Percentiles rank a stretch among this genome's conserved stretches.
Conservation (phyloP, 345 rosid species). For the Clausena lansium region DNA sequence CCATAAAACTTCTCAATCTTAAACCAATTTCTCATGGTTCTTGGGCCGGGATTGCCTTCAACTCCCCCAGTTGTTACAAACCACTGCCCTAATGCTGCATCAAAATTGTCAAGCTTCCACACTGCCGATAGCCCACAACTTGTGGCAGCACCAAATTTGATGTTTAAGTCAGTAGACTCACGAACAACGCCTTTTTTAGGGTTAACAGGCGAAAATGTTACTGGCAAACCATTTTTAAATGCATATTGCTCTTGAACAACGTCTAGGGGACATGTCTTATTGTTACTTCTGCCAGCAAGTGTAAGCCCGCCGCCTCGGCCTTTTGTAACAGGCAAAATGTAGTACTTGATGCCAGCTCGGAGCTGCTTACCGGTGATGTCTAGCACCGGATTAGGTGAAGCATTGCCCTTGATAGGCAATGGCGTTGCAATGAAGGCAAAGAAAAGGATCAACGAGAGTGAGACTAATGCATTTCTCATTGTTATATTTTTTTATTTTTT, state of each 20-base stretch:
- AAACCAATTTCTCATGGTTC: no score
- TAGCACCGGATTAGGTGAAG: background rate
- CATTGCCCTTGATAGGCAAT: constrained; percentile 2
- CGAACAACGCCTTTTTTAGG: constrained; percentile 30
- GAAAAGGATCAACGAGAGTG: constrained; percentile 18
- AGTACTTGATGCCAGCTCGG: no score
- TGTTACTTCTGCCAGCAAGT: constrained; percentile 21
- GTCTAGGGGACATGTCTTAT: constrained; percentile 30
- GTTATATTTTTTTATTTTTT: background rate
- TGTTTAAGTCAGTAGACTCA: no score
- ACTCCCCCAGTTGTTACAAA: no score
- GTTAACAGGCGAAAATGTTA: constrained; percentile 32
- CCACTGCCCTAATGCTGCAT: no score
- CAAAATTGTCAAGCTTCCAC: no score
- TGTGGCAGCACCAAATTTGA: no score
- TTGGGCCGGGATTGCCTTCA: no score
- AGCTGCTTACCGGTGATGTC: no score
- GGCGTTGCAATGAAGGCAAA: constrained; percentile 12
- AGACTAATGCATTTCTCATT: background rate
- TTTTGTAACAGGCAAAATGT: no score
- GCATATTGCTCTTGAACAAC: constrained; percentile 30
- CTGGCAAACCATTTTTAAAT: constrained; percentile 28
- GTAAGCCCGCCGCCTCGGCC: constrained; percentile 18
- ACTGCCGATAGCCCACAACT: no score
- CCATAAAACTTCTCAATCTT: no score